Conservation (phyloP, 345 rosid species). For the Populus simonii region DNA sequence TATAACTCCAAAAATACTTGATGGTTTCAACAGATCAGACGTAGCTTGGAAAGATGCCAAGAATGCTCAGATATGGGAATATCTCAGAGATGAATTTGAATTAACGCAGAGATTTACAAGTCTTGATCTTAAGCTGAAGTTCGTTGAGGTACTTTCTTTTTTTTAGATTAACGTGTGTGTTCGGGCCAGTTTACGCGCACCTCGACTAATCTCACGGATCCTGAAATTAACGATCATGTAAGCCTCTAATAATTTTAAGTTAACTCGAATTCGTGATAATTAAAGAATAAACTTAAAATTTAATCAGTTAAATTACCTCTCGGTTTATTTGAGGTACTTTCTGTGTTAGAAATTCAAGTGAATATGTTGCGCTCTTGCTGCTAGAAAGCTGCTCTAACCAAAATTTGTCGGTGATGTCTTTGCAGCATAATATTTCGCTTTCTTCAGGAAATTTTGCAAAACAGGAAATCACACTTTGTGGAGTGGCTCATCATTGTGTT, state of each 20-base stretch:
- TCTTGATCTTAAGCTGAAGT: conserved; percentile 88
- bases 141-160: conserved; percentile 61
- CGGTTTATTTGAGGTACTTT: conserved; percentile 60
- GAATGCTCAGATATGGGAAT: conserved; percentile 87
- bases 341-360: not conserved
- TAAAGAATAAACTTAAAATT: too few species aligned
- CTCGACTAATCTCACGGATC: accelerated
- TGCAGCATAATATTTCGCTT: conserved; percentile 91
- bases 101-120: conserved; percentile 82
- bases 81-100: conserved; percentile 85
- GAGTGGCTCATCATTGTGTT: conserved; percentile 92
- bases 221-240: too few species aligned
- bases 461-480: conserved; percentile 85
- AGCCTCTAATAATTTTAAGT: too few species aligned
- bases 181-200: accelerated
- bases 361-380: not conserved
- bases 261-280: too few species aligned
- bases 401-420: not conserved
- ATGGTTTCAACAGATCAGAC: conserved; percentile 62
- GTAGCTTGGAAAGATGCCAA: conserved; percentile 99
- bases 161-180: too few species aligned
- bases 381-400: conserved; percentile 14
- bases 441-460: conserved; percentile 93
- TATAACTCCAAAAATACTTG: not conserved
- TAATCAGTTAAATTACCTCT: too few species aligned